phyloP scores from a whole-genome alignment of 176 grass and related monocot genomes.

The Phoenix dactylifera region DNA sequence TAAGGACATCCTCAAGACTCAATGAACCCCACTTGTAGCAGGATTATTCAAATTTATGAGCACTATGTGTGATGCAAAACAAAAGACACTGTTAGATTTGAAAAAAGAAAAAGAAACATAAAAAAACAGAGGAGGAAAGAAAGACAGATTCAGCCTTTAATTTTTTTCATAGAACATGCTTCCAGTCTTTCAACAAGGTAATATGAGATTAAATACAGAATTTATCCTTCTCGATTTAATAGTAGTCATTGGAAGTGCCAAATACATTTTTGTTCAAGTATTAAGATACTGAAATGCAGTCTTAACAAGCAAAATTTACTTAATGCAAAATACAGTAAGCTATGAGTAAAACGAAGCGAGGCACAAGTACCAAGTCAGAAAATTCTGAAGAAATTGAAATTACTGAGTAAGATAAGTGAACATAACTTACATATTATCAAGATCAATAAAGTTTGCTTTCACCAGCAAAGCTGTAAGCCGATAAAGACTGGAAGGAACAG shows the following conservation, averaged over 20 bases:
- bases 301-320: not conserved
- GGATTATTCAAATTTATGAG: not conserved
- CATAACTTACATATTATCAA: constrained; percentile 79
- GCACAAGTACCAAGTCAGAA: not conserved
- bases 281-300: not conserved
- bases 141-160: too few species aligned
- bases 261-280: too few species aligned
- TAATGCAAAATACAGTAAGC: not conserved
- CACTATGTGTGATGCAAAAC: constrained; percentile 8
- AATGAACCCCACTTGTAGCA: constrained; percentile 3
- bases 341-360: not conserved
- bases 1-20: constrained; percentile 2
- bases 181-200: too few species aligned
- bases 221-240: too few species aligned
- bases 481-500: constrained; percentile 73
- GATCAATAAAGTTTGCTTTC: constrained; percentile 83
- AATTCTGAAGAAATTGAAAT: not conserved
- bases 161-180: too few species aligned
- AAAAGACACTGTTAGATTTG: constrained; percentile 8
- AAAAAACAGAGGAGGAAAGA: not conserved
- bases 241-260: too few species aligned
- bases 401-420: too few species aligned
- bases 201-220: too few species aligned
- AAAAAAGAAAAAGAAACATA: constrained; percentile 1
- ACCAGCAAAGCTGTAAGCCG: constrained; percentile 69